A percentile compares a stretch with the other conserved stretches of the same genome.
Evolutionary conservation across 345 rosid genomes (phyloP).

Genomic region (Clarkia xantiana): DNA sequence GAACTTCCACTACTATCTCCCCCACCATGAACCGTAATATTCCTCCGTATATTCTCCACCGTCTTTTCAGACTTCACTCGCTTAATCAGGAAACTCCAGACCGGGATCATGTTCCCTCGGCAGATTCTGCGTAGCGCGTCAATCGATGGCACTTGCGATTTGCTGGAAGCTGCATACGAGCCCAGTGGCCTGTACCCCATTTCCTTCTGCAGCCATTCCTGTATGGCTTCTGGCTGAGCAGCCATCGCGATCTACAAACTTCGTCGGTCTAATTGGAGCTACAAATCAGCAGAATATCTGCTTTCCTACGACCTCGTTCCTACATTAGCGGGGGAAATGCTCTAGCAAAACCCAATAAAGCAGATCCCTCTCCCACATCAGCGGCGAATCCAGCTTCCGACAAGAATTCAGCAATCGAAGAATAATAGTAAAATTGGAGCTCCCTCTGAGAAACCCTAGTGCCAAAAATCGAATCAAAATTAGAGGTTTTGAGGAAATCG

Average conservation of each 20-base stretch:
- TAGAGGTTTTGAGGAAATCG: too few relatives aligned
- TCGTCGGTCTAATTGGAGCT: background rate
- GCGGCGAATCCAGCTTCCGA: too few relatives aligned
- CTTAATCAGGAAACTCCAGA: slow-evolving; percentile 53
- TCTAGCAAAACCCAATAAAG: too few relatives aligned
- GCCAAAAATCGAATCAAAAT: too few relatives aligned
- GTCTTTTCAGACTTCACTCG: slow-evolving; percentile 83
- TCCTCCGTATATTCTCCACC: slow-evolving; percentile 60
- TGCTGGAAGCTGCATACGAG: slow-evolving; percentile 38
- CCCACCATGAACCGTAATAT: slow-evolving; percentile 63
- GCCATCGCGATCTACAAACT: slow-evolving; percentile 26
- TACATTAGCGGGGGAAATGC: too few relatives aligned
- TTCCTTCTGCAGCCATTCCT: slow-evolving; percentile 81
- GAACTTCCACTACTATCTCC: slow-evolving; percentile 16
- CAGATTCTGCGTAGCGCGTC: slow-evolving; percentile 62
- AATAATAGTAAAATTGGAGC: too few relatives aligned
- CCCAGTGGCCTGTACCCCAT: slow-evolving; percentile 77
- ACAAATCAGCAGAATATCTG: too few relatives aligned
- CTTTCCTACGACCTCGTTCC: too few relatives aligned
- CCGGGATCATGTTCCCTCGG: slow-evolving; percentile 76
- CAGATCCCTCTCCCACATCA: too few relatives aligned
- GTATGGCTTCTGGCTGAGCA: slow-evolving; percentile 58
- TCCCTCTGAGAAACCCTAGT: too few relatives aligned
- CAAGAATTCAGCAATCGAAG: too few relatives aligned
- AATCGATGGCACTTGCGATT: slow-evolving; percentile 46